These are phyloP conservation scores for Globisporangium cylindrosporum DNA, from an alignment of 352 stramenopile genomes.

Conservation along the genomic window DNA sequence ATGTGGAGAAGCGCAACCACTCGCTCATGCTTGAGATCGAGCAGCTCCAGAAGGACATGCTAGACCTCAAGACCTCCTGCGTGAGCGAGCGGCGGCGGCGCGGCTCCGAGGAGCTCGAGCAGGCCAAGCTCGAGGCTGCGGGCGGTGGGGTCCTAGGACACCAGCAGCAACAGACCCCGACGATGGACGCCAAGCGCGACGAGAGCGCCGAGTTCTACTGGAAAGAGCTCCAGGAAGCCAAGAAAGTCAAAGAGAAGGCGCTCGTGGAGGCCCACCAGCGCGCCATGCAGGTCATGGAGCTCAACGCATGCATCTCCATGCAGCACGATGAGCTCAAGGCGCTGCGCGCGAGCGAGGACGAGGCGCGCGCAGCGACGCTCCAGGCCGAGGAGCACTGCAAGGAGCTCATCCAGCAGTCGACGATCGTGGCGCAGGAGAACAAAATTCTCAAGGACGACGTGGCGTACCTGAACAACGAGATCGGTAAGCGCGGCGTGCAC, in stretches of 20 bases:
- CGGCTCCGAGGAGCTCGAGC: constrained; percentile 14
- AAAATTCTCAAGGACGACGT: constrained; percentile 54
- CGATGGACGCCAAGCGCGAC: constrained; percentile 10
- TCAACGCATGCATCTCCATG: constrained; percentile 76
- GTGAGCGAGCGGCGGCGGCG: constrained; percentile 13
- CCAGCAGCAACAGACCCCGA: not conserved
- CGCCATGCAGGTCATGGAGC: constrained; percentile 62
- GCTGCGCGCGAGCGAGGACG: constrained; percentile 35
- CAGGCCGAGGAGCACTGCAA: constrained; percentile 44
- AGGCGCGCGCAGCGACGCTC: constrained; percentile 35
- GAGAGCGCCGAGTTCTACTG: constrained; percentile 43
- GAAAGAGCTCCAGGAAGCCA: constrained; percentile 57
- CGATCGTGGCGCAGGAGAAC: constrained; percentile 51
- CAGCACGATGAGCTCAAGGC: constrained; percentile 67
- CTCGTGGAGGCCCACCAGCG: constrained; percentile 51
- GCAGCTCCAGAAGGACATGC: constrained; percentile 57
- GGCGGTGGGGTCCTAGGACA: not conserved
- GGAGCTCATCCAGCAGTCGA: constrained; percentile 45
- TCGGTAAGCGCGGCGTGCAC: constrained; percentile 53
- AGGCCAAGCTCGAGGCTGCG: not conserved
- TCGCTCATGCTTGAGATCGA: constrained; percentile 65
- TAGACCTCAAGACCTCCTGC: constrained; percentile 49
- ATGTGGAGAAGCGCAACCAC: constrained; percentile 59
- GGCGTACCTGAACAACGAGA: constrained; percentile 42
- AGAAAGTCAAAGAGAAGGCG: constrained; percentile 52